Base-by-base conservation (phyloP, 805 yeast species). In the Spathaspora gorwiae region DNA sequence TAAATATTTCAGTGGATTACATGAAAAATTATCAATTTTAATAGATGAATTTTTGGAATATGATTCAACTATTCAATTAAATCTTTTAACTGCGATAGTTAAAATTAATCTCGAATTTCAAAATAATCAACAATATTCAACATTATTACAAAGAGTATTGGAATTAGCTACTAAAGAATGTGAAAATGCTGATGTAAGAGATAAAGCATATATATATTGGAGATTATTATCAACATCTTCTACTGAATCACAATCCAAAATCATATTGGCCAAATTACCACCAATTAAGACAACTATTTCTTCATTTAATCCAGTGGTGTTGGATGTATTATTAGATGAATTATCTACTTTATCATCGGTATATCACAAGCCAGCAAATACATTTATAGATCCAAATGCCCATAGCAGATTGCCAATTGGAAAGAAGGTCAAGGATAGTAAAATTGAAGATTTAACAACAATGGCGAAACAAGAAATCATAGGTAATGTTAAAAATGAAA, bases 331-430 rank as follows among this genome's bases (percentile, higher is more conserved):
- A 41, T 59, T 92, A 29, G 60, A 69, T n/a, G 96, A 92, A 59
- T 66, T 92, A 45, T 83, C 95, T 2, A 84, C 94, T 7, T 75
- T 94, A 49, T 83, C 96, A 34, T 88, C 97, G 0, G 94, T 94
- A 2, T 88, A 88, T 59, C 95, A 86, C 64, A 85, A 84, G 59
- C 96, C 97, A 10, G 80, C 87, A 5, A 70, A 79, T 14, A 72
- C 81, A 31, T 84, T 85, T 56, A 69, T 81, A 51, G 76, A 76
- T 46, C 59, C 67, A 53, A 52, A 63, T 40, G 52, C 64, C 6
- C 46, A 60, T 49, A 73, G 72, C 43, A 72, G 73, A 40, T 36
- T 30, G 33, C 32, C 37, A 13, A n/a, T 11, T 6, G 13, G 24
- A 10, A 31, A 26, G 8, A 38, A 34, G 33, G 40, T 6, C 15